These are phyloP conservation scores for Aureobasidium sp. DNA, from an alignment of 2,329 filamentous ascomycete species.

Conservation along the genomic window DNA sequence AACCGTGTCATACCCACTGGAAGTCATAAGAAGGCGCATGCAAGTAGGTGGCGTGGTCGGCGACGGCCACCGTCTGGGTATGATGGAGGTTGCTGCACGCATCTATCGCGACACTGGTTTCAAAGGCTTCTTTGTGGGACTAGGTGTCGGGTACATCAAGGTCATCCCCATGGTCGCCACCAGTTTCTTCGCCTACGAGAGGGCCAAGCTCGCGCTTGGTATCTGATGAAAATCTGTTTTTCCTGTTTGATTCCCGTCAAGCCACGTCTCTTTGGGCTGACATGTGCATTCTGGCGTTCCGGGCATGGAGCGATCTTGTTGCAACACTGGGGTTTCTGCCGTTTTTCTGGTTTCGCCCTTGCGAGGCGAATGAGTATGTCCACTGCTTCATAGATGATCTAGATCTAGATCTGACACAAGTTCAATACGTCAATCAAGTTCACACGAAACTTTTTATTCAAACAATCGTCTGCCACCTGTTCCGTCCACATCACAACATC, in stretches of 20 bases:
- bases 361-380: background rate
- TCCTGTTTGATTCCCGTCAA: background rate
- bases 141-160: conserved; percentile 93
- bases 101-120: conserved; percentile 70
- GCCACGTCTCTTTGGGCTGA: conserved; percentile 1
- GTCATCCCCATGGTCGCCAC: conserved; percentile 80
- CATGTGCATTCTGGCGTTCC: conserved; percentile 1
- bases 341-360: background rate
- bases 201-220: conserved; percentile 49
- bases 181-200: conserved; percentile 60
- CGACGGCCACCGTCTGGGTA: conserved; percentile 69
- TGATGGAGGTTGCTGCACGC: conserved; percentile 66
- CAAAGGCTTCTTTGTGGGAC: conserved; percentile 80
- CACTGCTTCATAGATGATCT: background rate
- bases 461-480: background rate
- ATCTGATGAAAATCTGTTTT: conserved; percentile 28
- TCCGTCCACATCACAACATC: background rate
- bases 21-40: conserved; percentile 88
- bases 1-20: conserved; percentile 85
- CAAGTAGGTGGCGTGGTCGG: conserved; percentile 93
- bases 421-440: background rate
- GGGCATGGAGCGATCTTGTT: conserved; percentile 1
- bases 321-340: background rate
- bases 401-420: background rate
- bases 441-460: background rate